phyloP scores from a whole-genome alignment of 345 rosid species.

The Euphorbia tirucalli region DNA sequence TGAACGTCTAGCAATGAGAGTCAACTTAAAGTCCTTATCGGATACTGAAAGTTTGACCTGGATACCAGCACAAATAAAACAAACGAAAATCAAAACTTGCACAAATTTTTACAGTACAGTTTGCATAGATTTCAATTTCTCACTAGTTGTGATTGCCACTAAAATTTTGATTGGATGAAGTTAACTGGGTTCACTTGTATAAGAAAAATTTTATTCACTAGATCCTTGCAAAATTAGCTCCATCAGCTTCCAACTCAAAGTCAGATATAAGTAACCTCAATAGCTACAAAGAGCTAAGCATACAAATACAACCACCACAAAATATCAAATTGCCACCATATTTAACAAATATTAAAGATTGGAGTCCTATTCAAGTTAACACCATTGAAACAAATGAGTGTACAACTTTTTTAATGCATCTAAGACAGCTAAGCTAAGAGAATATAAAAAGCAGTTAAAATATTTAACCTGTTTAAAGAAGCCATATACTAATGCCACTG shows the following conservation, averaged over 20 bases:
- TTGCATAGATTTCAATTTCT: not conserved
- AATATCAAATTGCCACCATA: not conserved
- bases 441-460: not conserved
- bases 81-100: conserved; percentile 1
- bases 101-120: not conserved
- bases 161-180: not conserved
- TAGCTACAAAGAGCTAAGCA: not conserved
- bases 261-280: not conserved
- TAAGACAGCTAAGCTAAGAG: not conserved
- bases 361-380: not conserved
- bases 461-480: conserved; percentile 82
- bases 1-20: conserved; percentile 87
- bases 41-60: conserved; percentile 68
- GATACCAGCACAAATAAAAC: conserved; percentile 17
- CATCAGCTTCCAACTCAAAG: not conserved
- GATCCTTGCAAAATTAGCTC: not conserved
- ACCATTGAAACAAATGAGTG: not conserved
- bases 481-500: conserved; percentile 91
- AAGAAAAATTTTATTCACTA: conserved; percentile 1
- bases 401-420: not conserved
- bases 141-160: not conserved
- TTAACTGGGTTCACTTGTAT: not conserved
- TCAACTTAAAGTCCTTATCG: conserved; percentile 60
- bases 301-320: not conserved
- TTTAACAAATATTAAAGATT: not conserved